phyloP scores from a whole-genome alignment of 805 yeast species.

The Lipomyces orientalis region DNA sequence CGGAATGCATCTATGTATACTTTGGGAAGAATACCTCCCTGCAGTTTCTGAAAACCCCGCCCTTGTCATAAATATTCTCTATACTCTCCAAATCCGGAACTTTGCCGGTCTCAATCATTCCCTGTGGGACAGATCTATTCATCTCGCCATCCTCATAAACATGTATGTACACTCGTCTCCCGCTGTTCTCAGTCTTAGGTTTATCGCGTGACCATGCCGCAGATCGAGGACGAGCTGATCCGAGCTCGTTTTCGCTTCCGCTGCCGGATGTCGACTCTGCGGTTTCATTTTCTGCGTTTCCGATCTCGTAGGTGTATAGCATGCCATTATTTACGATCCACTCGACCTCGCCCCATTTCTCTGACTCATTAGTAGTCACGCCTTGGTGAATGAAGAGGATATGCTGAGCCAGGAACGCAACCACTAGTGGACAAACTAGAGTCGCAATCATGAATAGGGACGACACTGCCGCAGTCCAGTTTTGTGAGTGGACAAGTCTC shows the following conservation, averaged over 20 bases:
- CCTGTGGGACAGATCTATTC: conserved; percentile 36
- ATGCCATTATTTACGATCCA: conserved; percentile 53
- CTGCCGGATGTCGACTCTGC: conserved; percentile 39
- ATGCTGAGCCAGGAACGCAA: conserved; percentile 55
- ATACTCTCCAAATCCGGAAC: conserved; percentile 45
- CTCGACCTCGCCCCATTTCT: conserved; percentile 72
- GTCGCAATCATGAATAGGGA: conserved; percentile 54
- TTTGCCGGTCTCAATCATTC: conserved; percentile 35
- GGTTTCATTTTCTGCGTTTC: not conserved
- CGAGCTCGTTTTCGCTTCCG: conserved; percentile 29
- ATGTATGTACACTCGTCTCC: conserved; percentile 30
- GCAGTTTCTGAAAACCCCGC: conserved; percentile 44
- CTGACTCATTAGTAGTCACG: conserved; percentile 74
- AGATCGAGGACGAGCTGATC: conserved; percentile 7
- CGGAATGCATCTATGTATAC: conserved; percentile 11
- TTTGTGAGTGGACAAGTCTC: conserved; percentile 28
- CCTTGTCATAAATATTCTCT: conserved; percentile 48
- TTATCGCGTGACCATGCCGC: not conserved
- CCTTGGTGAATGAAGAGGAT: conserved; percentile 62
- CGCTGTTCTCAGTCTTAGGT: not conserved
- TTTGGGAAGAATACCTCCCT: conserved; percentile 40
- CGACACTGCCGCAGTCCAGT: conserved; percentile 38
- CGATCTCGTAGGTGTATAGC: conserved; percentile 45
- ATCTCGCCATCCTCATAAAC: conserved; percentile 39
- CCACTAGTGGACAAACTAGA: conserved; percentile 52